Base-by-base conservation (phyloP, 2,329 filamentous ascomycete species). In the Penicillium decumbens region DNA sequence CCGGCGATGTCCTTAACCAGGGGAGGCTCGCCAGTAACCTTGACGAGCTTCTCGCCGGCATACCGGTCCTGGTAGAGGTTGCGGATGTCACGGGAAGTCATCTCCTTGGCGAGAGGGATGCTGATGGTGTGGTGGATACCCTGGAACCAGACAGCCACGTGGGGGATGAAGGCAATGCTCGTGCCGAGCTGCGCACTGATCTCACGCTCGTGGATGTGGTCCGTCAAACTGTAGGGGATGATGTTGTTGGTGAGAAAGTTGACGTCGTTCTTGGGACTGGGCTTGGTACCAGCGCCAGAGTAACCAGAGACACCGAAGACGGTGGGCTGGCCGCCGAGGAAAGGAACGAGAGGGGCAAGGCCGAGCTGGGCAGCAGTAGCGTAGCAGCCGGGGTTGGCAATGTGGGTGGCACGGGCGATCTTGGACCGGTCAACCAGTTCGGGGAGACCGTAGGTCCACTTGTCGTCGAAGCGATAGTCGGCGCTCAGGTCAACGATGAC, bases 71-170 rank as follows among this genome's bases (percentile, higher is more conserved):
- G 92, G 78, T 95, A 98, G 50, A 97, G 77, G 65, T 95, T 89
- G 54, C 93, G 84, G 60, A 98, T 89, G 67, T 97, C 91, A 45
- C 93, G 86, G 37, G 88, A 91, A 2, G 84, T 88, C 88, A 97
- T 95, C 53, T 82, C 80, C 72, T 92, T 80, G 65, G 86, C 86
- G 7, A 98, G 78, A 10, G 92, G 92, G 43, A 97, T 88, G 65
- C 84, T 90, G 71, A 97, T 91, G 33, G 90, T 92, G 72, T 91
- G 88, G 67, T 89, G 84, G 61, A 97, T 97, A 56, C 92, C 92
- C 66, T 95, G 87, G 81, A 97, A 97, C 92, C 90, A 97, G 12
- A 87, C 83, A n/a, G 90, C 89, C 23, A 95, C 91, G 70, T 97
- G 93, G 6, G 93, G 93, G 50, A 93, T 87, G 68, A 98, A 98